A percentile compares a stretch with the other conserved stretches of the same genome.
Conservation (phyloP, 2,329 filamentous ascomycete genomes). For the Chrysoporthe deuterocubensis region DNA sequence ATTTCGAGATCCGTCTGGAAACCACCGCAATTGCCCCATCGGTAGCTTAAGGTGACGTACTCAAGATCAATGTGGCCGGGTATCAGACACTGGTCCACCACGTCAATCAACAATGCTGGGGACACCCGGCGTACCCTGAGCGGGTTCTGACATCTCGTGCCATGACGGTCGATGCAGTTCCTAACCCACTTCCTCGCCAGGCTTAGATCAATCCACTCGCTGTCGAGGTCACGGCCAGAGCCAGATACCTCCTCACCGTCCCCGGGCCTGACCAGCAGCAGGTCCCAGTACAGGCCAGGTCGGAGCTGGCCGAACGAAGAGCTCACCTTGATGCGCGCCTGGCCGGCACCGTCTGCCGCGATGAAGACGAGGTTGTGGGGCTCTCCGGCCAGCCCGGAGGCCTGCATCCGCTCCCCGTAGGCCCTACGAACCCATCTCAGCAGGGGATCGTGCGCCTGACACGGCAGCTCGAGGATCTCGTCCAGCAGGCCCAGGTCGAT, state of each 20-base stretch:
- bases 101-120: slow-evolving; percentile 1
- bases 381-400: background rate
- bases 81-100: background rate
- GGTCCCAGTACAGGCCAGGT: background rate
- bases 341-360: background rate
- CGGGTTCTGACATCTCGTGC: background rate
- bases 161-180: background rate
- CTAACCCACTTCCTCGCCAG: background rate
- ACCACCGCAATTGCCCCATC: slow-evolving; percentile 2
- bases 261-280: background rate
- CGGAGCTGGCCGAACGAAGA: background rate
- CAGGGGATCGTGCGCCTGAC: background rate
- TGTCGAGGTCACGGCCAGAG: background rate
- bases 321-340: slow-evolving; percentile 1
- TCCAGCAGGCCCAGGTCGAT: slow-evolving; percentile 1
- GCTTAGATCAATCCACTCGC: background rate
- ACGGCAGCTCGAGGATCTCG: background rate
- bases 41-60: background rate
- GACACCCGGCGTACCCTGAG: background rate
- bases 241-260: background rate
- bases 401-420: background rate
- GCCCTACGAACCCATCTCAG: background rate
- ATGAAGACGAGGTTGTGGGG: background rate
- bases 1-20: background rate
- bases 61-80: background rate